Conservation (phyloP, 768 basidiomycete species). For the Pulveroboletus frians region DNA sequence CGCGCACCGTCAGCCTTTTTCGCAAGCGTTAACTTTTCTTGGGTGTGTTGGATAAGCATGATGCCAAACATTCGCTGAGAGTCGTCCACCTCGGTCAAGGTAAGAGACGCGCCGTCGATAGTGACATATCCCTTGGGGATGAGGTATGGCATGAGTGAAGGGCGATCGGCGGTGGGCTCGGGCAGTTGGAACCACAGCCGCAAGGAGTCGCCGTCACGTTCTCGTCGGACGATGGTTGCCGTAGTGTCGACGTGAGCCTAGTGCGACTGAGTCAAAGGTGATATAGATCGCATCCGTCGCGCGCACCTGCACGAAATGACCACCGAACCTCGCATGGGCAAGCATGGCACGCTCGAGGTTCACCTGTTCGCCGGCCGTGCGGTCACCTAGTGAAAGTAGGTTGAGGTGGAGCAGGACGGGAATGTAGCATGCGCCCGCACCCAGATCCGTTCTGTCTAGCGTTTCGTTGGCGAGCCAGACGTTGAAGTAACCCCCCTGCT, state of each 20-base stretch:
- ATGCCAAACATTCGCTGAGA: conserved; percentile 63
- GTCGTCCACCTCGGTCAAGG: conserved; percentile 77
- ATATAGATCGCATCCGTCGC: background rate
- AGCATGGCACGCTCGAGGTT: conserved; percentile 96
- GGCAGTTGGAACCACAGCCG: conserved; percentile 77
- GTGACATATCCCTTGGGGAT: conserved; percentile 94
- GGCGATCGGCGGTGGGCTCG: conserved; percentile 49
- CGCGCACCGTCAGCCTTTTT: conserved; percentile 69
- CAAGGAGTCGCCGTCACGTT: conserved; percentile 81
- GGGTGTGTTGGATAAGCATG: conserved; percentile 96
- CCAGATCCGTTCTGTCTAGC: conserved; percentile 82
- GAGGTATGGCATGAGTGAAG: conserved; percentile 72
- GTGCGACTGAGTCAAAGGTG: background rate
- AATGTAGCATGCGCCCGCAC: conserved; percentile 35
- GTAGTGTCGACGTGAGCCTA: conserved; percentile 94
- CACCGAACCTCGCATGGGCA: conserved; percentile 86
- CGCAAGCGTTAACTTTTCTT: conserved; percentile 77
- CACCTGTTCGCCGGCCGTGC: conserved; percentile 71
- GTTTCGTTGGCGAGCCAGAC: conserved; percentile 98
- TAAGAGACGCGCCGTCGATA: conserved; percentile 92
- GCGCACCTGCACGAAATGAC: conserved; percentile 92
- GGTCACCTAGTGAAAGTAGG: conserved; percentile 51
- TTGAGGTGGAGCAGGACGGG: conserved; percentile 2
- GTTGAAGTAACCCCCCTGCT: conserved; percentile 76
- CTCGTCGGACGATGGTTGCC: conserved; percentile 62